Evolutionary conservation across 345 rosid genomes (phyloP).

Genomic region (Cardamine chenopodiifolia): DNA sequence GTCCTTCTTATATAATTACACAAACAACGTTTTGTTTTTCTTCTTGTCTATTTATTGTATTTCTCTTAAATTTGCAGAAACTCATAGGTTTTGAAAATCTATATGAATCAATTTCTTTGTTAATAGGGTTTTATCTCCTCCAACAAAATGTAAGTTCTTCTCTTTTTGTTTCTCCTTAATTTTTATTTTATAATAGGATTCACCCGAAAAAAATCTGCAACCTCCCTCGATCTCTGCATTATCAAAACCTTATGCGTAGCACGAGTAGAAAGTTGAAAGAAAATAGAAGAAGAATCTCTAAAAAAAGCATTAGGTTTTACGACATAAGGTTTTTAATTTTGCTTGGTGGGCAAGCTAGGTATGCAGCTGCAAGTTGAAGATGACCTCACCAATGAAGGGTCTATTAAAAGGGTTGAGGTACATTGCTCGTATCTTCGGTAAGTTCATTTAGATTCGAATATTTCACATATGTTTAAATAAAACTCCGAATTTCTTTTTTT

Average conservation of each 20-base stretch:
- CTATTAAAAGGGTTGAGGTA: constrained; percentile 73
- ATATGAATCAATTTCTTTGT: constrained; percentile 12
- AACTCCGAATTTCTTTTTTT: background rate
- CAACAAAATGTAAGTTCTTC: constrained; percentile 37
- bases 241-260: background rate
- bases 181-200: constrained; percentile 3
- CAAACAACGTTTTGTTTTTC: background rate
- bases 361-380: constrained; percentile 27
- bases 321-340: background rate
- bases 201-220: background rate
- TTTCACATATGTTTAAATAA: background rate
- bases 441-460: constrained; percentile 10
- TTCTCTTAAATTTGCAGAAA: constrained; percentile 21
- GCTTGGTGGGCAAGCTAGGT: constrained; percentile 35
- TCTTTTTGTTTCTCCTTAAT: background rate
- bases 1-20: background rate
- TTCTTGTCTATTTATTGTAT: constrained; percentile 11
- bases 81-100: constrained; percentile 22
- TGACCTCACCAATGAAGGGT: constrained; percentile 59
- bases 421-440: constrained; percentile 81
- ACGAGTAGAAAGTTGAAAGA: background rate
- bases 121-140: constrained; percentile 27
- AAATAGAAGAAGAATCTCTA: background rate
- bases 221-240: constrained; percentile 1
- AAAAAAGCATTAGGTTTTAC: background rate